These are phyloP conservation scores for Fusarium pilosicola DNA, from an alignment of 2,329 filamentous ascomycete species.

Conservation along the genomic window DNA sequence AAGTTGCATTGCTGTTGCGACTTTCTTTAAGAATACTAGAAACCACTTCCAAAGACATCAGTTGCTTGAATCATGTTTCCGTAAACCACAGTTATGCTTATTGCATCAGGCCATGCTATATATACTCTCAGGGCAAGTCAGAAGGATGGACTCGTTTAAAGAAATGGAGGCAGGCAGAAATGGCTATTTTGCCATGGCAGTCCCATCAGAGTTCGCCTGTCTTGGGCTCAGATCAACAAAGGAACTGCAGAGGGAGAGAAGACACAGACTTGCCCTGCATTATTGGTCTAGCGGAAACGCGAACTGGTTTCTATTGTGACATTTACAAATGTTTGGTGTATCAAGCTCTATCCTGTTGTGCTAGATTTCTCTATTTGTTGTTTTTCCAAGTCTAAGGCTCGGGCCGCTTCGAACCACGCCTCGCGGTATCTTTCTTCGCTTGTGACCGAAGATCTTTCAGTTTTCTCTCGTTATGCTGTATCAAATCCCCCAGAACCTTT, in stretches of 20 bases:
- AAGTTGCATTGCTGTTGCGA: not conserved
- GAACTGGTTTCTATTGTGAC: not conserved
- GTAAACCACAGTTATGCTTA: rapidly evolving
- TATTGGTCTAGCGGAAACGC: rapidly evolving
- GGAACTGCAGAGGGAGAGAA: no score
- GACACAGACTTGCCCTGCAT: not conserved
- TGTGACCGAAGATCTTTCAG: not conserved
- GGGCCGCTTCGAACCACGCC: no score
- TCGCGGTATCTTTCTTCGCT: rapidly evolving
- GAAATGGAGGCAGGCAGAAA: no score
- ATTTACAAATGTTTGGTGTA: not conserved
- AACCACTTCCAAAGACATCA: not conserved
- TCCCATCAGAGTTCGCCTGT: rapidly evolving
- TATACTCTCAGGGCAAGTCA: no score
- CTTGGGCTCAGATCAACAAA: not conserved
- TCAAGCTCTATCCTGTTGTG: not conserved
- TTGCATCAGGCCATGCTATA: not conserved
- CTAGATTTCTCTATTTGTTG: not conserved
- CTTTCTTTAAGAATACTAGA: not conserved
- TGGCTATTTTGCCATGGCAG: not conserved
- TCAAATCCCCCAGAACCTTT: not conserved
- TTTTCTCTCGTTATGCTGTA: not conserved
- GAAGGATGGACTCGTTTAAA: no score
- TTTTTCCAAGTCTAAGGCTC: no score
- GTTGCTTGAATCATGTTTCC: rapidly evolving